These are phyloP conservation scores for Streptanthus diversifolius DNA, from an alignment of 345 rosid genomes.

Conservation along the genomic window DNA sequence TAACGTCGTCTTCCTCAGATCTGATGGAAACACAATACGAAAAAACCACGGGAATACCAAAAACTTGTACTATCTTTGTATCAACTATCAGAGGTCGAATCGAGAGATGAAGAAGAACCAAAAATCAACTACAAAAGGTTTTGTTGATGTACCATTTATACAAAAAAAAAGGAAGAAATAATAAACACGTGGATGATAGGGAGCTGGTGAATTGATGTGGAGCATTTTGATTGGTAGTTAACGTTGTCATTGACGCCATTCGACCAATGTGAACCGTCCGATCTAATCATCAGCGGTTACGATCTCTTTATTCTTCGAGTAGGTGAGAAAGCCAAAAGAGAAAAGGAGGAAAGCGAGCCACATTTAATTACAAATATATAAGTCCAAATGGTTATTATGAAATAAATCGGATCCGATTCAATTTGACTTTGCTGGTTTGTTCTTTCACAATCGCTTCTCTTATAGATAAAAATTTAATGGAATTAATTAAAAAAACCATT, in stretches of 20 bases:
- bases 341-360: not conserved
- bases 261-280: not conserved
- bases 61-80: not conserved
- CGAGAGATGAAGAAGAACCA: not conserved
- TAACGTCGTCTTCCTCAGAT: conserved; percentile 29
- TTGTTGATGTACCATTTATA: not conserved
- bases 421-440: too few relatives aligned
- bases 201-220: conserved; percentile 18
- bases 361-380: not conserved
- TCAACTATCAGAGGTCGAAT: not conserved
- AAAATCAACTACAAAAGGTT: not conserved
- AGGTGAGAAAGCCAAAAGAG: not conserved
- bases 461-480: too few relatives aligned
- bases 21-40: not conserved
- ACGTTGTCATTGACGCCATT: not conserved
- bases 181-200: conserved; percentile 13
- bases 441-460: too few relatives aligned
- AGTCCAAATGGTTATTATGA: too few relatives aligned
- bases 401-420: too few relatives aligned
- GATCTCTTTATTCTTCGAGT: not conserved
- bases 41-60: not conserved
- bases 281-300: not conserved
- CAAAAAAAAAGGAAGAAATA: not conserved
- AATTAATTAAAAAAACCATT: too few relatives aligned
- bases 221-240: not conserved